Base-by-base conservation (phyloP, 768 basidiomycete species). In the Lactarius indigo region DNA sequence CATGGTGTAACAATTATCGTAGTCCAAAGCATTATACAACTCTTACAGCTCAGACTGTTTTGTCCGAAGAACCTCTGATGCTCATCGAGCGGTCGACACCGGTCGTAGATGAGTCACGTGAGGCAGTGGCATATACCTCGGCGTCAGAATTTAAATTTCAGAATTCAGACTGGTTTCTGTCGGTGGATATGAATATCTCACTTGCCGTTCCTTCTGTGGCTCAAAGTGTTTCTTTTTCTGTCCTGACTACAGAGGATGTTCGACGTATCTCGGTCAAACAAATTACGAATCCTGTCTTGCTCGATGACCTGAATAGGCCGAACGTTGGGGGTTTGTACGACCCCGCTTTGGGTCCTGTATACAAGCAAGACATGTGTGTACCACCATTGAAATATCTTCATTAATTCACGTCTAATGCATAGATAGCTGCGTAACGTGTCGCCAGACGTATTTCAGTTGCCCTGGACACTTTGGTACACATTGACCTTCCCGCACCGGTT, bases 381-480 rank as follows among this genome's bases (percentile, higher is more conserved):
- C 17, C 57, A 44, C 64, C 15, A 50, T 23, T 52, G 42, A 64
- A 63, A 33, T 33, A 35, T 35, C 57, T 59, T 56, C 57, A 12
- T 54, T 31, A 31, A 52, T 61, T 63, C 26, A 54, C 44, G 8
- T 63, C 68, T 73, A 59, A 72, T 60, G 26, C 52, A 65, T 47
- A 31, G 57, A 28, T 75, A 99, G 96, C 66, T 99, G 97, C 76
- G 82, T 90, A 69, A 97, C 97, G 77, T 99, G 97, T 75, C 89
- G 85, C 65, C 85, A 97, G 73, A 92, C 87, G 57, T 96, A 94
- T 74, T 98, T 90, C 79, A 89, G 90, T 66, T 99, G 97, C 76
- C 96, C 97, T 2, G 97, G 97, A 20, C 97, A 99, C 77, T 99
- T 91, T 78, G 97, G 97, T n/a, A 26, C 97, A 98, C 77, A 96